These are phyloP conservation scores for Setaria viridis DNA, from an alignment of 202 grass and related monocot species.

Conservation along the genomic window DNA sequence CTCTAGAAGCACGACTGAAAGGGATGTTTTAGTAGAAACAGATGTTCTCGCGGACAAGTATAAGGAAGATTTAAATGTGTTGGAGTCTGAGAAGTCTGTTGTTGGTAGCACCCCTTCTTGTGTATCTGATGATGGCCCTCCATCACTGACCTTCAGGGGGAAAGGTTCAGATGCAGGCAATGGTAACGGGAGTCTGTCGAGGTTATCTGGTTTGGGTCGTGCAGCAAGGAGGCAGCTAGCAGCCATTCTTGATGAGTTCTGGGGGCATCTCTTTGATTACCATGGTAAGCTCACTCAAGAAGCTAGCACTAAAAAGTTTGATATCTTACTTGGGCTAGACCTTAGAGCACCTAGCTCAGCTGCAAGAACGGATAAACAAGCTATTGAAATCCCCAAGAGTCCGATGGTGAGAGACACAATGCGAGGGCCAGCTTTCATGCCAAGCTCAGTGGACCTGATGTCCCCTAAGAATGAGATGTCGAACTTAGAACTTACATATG, in stretches of 20 bases:
- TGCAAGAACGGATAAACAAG: slow-evolving; percentile 63
- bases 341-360: slow-evolving; percentile 62
- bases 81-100: slow-evolving; percentile 60
- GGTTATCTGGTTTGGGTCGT: slow-evolving; percentile 90
- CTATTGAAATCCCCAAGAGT: slow-evolving; percentile 65
- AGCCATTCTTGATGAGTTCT: slow-evolving; percentile 90
- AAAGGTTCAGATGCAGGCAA: slow-evolving; percentile 69
- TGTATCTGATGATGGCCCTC: slow-evolving; percentile 60
- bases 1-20: slow-evolving; percentile 46
- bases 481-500: slow-evolving; percentile 75
- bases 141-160: slow-evolving; percentile 60
- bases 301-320: slow-evolving; percentile 71
- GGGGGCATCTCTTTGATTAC: slow-evolving; percentile 94
- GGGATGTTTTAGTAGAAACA: slow-evolving; percentile 58
- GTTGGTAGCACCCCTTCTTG: slow-evolving; percentile 35
- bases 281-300: slow-evolving; percentile 88
- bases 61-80: slow-evolving; percentile 42
- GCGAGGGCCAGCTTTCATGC: slow-evolving; percentile 49
- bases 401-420: slow-evolving; percentile 58
- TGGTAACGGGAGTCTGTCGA: slow-evolving; percentile 76
- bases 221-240: slow-evolving; percentile 85
- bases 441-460: slow-evolving; percentile 55
- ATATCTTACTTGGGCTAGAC: slow-evolving; percentile 78
- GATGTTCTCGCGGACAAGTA: slow-evolving; percentile 47
- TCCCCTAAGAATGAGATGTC: slow-evolving; percentile 54